Evolutionary conservation across 768 basidiomycete species (phyloP), one percentile per base, ranked within the genome.

Genomic region (Trametes cubensis): DNA sequence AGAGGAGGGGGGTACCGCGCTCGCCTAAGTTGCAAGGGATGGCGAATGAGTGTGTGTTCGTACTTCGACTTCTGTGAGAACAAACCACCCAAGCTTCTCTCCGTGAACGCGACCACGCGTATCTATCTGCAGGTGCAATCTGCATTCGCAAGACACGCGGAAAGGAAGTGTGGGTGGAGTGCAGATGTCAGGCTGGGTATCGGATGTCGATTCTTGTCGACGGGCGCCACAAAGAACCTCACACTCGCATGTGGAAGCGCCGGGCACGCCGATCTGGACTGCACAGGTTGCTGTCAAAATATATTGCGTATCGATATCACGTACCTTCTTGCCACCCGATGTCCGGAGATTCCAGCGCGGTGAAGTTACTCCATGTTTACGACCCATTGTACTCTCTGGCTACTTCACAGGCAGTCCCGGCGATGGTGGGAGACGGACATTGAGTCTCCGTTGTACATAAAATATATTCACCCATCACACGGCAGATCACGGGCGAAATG

Each of bases 171-270:
- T 10, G 25, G 20, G 34, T 34, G 23, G 50, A 40, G 55, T 40
- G 34, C n/a, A 25, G 17, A 39, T n/a, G 34, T 28, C 44, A 56
- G 20, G 11, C 17, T n/a, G 44, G 48, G 25, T 46, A 25, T 28
- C 20, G 48, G 38, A 40, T 25, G 26, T 55, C 10, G 38, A 34
- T 8, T 49, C 23, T 23, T 41, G 34, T 20, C n/a, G 13, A 17
- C 52, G 15, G 40, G 61, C 61, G 55, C 55, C 55, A 62, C 61
- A 41, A 58, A 62, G 55, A 20, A 51, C 49, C 49, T 39, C 21
- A 25, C 6, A 5, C 40, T 39, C 55, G 18, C 46, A 39, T 28
- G 25, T 7, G 25, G 26, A 26, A 34, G 34, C 34, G 26, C 18
- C n/a, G 46, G 25, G 34, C 15, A n/a, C 38, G 18, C 10, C 14